Evolutionary conservation across 1,284 basidiomycete species (phyloP).

Genomic region (Coniferiporia sulphurascens): DNA sequence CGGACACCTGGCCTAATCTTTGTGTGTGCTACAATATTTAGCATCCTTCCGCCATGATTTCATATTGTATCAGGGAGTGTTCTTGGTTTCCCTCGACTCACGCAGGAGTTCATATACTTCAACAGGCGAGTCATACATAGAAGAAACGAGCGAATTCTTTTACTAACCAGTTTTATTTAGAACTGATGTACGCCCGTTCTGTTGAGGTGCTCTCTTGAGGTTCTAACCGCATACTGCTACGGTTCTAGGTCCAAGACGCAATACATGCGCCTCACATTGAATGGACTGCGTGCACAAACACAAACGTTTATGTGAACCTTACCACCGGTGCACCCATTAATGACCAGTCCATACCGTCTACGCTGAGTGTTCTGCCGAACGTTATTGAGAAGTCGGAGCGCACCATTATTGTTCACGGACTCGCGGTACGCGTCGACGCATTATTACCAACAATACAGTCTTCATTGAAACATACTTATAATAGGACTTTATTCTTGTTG

Average conservation of each 20-base stretch:
- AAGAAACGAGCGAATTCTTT: slow-evolving; percentile 15
- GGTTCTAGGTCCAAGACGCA: slow-evolving; percentile 46
- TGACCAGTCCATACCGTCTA: slow-evolving; percentile 35
- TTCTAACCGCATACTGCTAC: neutral
- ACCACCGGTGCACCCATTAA: slow-evolving; percentile 26
- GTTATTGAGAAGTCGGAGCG: slow-evolving; percentile 37
- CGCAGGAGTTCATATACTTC: slow-evolving; percentile 44
- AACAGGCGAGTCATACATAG: slow-evolving; percentile 26
- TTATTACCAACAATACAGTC: slow-evolving; percentile 1
- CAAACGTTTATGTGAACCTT: slow-evolving; percentile 43
- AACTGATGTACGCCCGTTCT: slow-evolving; percentile 33
- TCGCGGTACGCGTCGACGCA: slow-evolving; percentile 19
- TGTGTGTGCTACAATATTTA: slow-evolving; percentile 23
- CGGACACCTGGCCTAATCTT: slow-evolving; percentile 32
- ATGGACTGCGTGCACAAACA: slow-evolving; percentile 44
- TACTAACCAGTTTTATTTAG: slow-evolving; percentile 22
- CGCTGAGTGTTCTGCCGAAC: slow-evolving; percentile 35
- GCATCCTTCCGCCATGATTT: slow-evolving; percentile 15
- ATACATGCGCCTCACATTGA: slow-evolving; percentile 55
- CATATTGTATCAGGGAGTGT: slow-evolving; percentile 41
- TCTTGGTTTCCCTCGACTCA: slow-evolving; percentile 49
- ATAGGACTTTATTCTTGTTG: slow-evolving; percentile 50
- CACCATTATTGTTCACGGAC: slow-evolving; percentile 33
- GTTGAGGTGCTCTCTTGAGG: neutral
- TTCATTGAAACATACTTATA: neutral